Conservation (phyloP, 345 rosid species). For the Eucalyptus tenuipes region DNA sequence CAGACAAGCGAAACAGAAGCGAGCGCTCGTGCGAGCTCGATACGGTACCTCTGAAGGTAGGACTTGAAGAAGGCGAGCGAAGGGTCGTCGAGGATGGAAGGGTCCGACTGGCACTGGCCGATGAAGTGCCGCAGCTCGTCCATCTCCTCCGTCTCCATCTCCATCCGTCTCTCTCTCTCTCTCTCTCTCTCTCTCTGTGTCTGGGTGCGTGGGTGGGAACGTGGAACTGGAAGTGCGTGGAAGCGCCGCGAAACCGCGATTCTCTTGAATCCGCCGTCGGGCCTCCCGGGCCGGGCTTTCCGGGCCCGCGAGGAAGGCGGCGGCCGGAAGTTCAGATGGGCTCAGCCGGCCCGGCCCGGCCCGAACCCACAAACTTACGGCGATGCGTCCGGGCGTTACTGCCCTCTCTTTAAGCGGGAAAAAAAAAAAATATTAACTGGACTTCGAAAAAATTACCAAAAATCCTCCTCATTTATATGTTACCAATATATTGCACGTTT, state of each 20-base stretch:
- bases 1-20: not conserved
- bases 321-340: not conserved
- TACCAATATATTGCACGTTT: not conserved
- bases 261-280: not conserved
- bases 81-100: conserved; percentile 52
- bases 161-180: not conserved
- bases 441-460: not conserved
- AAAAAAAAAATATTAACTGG: not conserved
- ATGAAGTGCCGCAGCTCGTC: conserved; percentile 36
- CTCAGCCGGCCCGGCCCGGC: not conserved
- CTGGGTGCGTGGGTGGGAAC: not conserved
- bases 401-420: not conserved
- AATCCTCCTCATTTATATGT: too few species aligned
- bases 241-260: not conserved
- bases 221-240: not conserved
- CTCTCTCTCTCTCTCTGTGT: not conserved
- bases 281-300: not conserved
- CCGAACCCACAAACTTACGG: not conserved
- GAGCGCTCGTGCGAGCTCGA: not conserved
- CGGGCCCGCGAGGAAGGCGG: not conserved
- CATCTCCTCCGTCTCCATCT: conserved; percentile 33
- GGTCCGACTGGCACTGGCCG: conserved; percentile 41
- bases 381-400: not conserved
- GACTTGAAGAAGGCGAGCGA: conserved; percentile 58
- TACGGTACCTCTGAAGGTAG: conserved; percentile 41